Base-by-base conservation (phyloP, 179 eudicot species). In the Silene coronaria region DNA sequence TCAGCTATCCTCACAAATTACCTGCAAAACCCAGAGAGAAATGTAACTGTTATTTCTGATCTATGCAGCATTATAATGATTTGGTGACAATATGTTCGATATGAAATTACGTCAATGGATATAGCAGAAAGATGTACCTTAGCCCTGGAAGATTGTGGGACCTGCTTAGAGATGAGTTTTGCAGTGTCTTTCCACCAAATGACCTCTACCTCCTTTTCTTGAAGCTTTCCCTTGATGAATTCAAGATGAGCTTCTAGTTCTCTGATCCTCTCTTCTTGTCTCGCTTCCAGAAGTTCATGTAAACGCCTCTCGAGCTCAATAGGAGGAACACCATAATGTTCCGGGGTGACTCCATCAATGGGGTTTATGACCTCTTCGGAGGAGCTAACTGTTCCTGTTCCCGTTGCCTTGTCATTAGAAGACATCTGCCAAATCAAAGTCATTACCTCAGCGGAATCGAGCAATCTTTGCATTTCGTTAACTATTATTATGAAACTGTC, bases 121-220 rank as follows among this genome's bases (percentile, higher is more conserved):
- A 26, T 12, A 64, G 76, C 32, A 34, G 9, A 55, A 61, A 14
- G 34, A 32, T 36, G n/a, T 81, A 79, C 83, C 83, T 71, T 19
- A 46, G 70, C 48, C 30, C 48, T 76, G 26, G 85, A 61, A 79
- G 82, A 26, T 63, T 79, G 81, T 14, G 93, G 89, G 28, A 89
- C 78, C 69, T 82, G 93, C 51, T 87, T 82, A 38, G 89, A 82
- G 62, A 88, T 76, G 74, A 86, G 75, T 42, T 74, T 76, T 7
- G 90, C 90, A 55, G 90, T 82, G 79, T 88, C 86, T 80, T 83
- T 89, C 96, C 91, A 91, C 89, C 90, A 86, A 60, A 77, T 67
- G 38, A 81, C 81, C 80, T 89, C 91, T 46, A 75, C 85, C 77
- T 89, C 91, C 75, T 73, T 88, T 68, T 91, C 93, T 9, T 76